phyloP scores from a whole-genome alignment of 768 basidiomycete species.

The Neoboletus magnificus region DNA sequence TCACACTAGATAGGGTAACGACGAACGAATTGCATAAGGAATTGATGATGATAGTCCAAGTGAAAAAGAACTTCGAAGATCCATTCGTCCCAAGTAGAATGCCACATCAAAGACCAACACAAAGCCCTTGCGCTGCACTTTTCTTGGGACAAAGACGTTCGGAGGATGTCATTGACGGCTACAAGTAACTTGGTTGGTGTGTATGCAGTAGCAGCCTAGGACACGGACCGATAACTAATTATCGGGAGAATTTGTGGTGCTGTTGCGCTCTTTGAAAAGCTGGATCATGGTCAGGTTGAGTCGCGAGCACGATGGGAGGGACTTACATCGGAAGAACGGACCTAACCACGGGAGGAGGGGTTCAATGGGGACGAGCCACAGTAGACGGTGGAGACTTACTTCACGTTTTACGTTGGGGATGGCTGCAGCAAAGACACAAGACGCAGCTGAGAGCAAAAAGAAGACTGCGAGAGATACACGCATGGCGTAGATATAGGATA shows the following conservation, averaged over 20 bases:
- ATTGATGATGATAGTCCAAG: not conserved
- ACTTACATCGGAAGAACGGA: not conserved
- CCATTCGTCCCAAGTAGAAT: not conserved
- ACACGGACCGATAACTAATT: not conserved
- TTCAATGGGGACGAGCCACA: not conserved
- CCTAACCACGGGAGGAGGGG: not conserved
- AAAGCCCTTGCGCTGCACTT: not conserved
- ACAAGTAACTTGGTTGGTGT: not conserved
- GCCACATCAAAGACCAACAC: not conserved
- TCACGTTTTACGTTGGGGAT: conserved; percentile 10
- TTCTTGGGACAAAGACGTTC: not conserved
- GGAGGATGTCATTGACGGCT: not conserved
- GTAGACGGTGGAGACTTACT: not conserved
- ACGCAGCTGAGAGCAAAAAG: conserved; percentile 12
- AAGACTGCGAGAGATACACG: conserved; percentile 8
- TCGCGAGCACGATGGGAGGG: too few species aligned
- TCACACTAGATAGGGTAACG: not conserved
- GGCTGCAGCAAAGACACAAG: conserved; percentile 6
- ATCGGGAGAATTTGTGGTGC: not conserved
- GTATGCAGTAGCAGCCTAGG: too few species aligned
- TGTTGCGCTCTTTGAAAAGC: not conserved
- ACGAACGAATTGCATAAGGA: not conserved
- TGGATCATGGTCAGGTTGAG: not conserved
- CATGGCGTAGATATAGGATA: conserved; percentile 9
- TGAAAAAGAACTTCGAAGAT: not conserved